These are phyloP conservation scores for Amaranthus hypochondriacus DNA, from an alignment of 148 eudicot species.

Conservation along the genomic window DNA sequence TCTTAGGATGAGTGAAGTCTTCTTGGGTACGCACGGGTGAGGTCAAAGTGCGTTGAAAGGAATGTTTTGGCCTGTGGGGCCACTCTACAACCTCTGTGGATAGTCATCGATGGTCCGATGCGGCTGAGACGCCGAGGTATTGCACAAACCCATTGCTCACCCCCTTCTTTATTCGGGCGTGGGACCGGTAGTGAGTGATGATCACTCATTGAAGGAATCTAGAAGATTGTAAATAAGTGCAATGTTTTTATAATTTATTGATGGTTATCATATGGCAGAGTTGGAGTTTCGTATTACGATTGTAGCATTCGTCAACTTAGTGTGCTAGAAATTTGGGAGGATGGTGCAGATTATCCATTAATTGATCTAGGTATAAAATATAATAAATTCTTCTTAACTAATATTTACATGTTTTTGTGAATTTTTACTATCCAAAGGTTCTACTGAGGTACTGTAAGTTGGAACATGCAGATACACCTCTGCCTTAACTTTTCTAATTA, in stretches of 20 bases:
- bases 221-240: neutral
- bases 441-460: neutral
- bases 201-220: too few species aligned
- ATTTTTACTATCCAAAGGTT: neutral
- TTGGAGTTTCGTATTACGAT: conserved; percentile 91
- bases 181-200: too few species aligned
- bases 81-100: too few species aligned
- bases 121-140: too few species aligned
- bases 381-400: neutral
- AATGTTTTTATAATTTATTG: neutral
- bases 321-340: conserved; percentile 94
- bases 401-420: neutral
- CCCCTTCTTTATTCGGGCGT: too few species aligned
- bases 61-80: too few species aligned
- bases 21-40: too few species aligned
- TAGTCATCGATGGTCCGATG: too few species aligned
- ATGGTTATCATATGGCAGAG: conserved; percentile 32
- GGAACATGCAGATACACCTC: neutral
- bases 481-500: too few species aligned
- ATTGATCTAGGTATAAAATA: conserved; percentile 65
- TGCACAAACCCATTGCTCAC: too few species aligned
- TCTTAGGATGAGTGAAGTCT: too few species aligned
- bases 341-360: conserved; percentile 66
- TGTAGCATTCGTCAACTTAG: conserved; percentile 65
- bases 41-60: too few species aligned